phyloP scores from a whole-genome alignment of 192 early-diverging fungal genomes.

The Tieghemiomyces parasiticus region DNA sequence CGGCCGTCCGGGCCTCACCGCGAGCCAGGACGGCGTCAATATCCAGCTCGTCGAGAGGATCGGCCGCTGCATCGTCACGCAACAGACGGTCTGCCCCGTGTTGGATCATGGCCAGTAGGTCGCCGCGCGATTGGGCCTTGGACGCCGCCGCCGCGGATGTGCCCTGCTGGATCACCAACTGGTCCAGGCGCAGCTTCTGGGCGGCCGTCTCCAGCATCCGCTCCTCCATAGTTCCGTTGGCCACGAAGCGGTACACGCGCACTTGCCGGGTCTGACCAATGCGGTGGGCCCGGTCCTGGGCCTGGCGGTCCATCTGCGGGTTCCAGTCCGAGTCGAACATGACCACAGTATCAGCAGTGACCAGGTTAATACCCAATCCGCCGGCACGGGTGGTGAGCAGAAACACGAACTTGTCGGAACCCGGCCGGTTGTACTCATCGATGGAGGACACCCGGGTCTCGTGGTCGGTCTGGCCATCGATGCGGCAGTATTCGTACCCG shows the following conservation, averaged over 20 bases:
- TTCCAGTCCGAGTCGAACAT: slow-evolving; percentile 97
- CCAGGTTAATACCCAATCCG: slow-evolving; percentile 94
- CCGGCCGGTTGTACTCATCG: slow-evolving; percentile 85
- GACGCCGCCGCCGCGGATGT: too few species aligned
- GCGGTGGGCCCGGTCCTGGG: slow-evolving; percentile 96
- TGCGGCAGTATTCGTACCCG: slow-evolving; percentile 84
- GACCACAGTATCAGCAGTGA: slow-evolving; percentile 88
- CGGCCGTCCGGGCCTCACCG: slow-evolving; percentile 76
- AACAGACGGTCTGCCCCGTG: slow-evolving; percentile 87
- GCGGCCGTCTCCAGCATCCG: slow-evolving; percentile 95
- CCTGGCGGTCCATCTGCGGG: slow-evolving; percentile 80
- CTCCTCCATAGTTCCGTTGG: slow-evolving; percentile 95
- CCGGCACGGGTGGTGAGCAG: slow-evolving; percentile 93
- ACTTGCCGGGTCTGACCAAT: slow-evolving; percentile 99
- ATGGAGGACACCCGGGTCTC: slow-evolving; percentile 86
- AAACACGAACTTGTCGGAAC: slow-evolving; percentile 89
- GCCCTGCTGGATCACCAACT: slow-evolving; percentile 98
- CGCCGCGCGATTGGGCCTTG: slow-evolving; percentile 50
- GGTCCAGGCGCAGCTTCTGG: slow-evolving; percentile 89
- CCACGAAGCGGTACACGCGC: slow-evolving; percentile 88
- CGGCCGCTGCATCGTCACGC: too few species aligned
- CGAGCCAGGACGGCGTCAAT: slow-evolving; percentile 70
- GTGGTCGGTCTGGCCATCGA: slow-evolving; percentile 92
- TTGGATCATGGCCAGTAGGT: slow-evolving; percentile 92
- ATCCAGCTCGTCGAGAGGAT: slow-evolving; percentile 44